phyloP scores from a whole-genome alignment of 108 stramenopile species.

The Skeletonema costatum region DNA sequence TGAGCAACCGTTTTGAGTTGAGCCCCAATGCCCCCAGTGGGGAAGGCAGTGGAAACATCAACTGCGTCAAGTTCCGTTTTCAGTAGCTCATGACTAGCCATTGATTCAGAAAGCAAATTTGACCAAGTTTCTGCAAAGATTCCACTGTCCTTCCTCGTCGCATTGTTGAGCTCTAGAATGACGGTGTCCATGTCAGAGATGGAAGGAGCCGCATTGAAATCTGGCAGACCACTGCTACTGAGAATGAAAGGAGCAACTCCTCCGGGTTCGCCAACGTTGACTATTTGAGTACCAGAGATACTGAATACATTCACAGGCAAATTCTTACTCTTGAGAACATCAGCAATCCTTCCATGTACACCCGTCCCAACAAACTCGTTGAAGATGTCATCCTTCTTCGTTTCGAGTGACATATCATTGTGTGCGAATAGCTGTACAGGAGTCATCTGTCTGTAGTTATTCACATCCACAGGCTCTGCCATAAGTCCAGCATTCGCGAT shows the following conservation, averaged over 20 bases:
- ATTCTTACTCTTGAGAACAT: conserved; percentile 29
- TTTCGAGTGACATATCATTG: conserved; percentile 48
- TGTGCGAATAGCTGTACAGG: conserved; percentile 64
- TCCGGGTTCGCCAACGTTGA: conserved; percentile 34
- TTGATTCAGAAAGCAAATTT: conserved; percentile 23
- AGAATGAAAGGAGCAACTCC: conserved; percentile 22
- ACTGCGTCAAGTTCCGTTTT: conserved; percentile 25
- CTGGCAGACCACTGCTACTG: conserved; percentile 25
- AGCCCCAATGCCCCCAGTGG: conserved; percentile 8
- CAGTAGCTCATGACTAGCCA: conserved; percentile 19
- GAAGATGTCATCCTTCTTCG: conserved; percentile 44
- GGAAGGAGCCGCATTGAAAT: conserved; percentile 35
- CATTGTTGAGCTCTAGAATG: conserved; percentile 50
- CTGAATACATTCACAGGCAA: conserved; percentile 35
- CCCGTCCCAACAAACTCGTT: conserved; percentile 41
- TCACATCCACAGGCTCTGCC: conserved; percentile 31
- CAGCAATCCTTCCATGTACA: conserved; percentile 55
- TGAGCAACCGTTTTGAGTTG: conserved; percentile 39
- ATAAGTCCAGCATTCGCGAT: conserved; percentile 55
- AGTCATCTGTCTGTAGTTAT: conserved; percentile 38
- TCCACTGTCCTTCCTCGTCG: conserved; percentile 37
- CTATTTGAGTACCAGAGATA: conserved; percentile 36
- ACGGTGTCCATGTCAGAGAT: conserved; percentile 43
- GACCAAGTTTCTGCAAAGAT: conserved; percentile 56
- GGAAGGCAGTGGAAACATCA: conserved; percentile 37